Evolutionary conservation across 345 rosid species (phyloP).

Genomic region (Firmiana major): DNA sequence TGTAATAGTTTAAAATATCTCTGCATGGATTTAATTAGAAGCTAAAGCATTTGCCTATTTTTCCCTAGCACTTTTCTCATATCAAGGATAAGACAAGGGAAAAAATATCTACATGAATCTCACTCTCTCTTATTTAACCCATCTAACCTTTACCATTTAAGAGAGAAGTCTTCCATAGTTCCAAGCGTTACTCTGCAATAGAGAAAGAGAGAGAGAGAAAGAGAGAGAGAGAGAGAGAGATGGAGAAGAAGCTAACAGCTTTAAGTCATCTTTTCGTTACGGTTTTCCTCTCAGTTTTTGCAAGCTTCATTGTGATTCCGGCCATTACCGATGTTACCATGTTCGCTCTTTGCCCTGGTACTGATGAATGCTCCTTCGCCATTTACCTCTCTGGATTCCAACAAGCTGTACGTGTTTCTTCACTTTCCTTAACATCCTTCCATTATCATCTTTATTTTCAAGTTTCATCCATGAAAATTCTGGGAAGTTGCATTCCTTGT

Average conservation of each 20-base stretch:
- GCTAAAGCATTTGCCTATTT: neutral
- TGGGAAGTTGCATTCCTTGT: neutral
- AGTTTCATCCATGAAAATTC: neutral
- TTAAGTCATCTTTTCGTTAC: conserved; percentile 55
- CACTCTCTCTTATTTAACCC: neutral
- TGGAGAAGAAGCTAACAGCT: conserved; percentile 25
- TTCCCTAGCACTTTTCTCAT: neutral
- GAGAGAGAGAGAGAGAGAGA: conserved; percentile 3
- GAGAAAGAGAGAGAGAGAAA: neutral
- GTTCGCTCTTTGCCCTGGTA: conserved; percentile 73
- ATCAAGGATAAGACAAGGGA: neutral
- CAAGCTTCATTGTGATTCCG: conserved; percentile 43
- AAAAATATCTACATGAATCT: neutral
- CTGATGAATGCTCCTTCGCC: conserved; percentile 81
- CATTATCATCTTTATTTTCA: neutral
- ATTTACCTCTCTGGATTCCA: conserved; percentile 77
- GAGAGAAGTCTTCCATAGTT: no score
- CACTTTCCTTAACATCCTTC: neutral
- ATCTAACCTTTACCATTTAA: no score
- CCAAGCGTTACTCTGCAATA: no score
- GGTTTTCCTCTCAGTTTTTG: conserved; percentile 46
- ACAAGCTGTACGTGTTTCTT: conserved; percentile 54
- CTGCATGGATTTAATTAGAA: no score
- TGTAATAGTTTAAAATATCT: no score
- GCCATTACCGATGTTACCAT: conserved; percentile 78